These are phyloP conservation scores for Sclerotinia borealis DNA, from an alignment of 2,329 filamentous ascomycete genomes.

Conservation along the genomic window DNA sequence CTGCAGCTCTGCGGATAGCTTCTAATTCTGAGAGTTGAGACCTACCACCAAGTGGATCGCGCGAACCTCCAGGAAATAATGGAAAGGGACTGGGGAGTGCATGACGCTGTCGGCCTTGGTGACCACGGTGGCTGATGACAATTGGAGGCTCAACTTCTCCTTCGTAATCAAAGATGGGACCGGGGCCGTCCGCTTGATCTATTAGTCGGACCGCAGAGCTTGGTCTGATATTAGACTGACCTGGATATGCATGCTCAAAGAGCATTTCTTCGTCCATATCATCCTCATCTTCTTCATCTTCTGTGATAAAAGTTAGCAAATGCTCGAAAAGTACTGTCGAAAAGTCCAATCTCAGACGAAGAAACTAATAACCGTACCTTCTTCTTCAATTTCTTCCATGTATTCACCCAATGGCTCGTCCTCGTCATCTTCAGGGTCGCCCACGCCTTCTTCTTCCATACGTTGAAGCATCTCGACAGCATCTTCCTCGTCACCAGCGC, in stretches of 20 bases:
- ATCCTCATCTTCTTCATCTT: conserved; percentile 65
- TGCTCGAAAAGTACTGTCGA: background rate
- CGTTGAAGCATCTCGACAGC: conserved; percentile 34
- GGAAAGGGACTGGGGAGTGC: conserved; percentile 56
- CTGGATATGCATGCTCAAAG: conserved; percentile 50
- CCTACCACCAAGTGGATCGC: conserved; percentile 48
- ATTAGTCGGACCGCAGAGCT: conserved; percentile 8
- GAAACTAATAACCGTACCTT: conserved; percentile 35
- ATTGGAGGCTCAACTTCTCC: conserved; percentile 46
- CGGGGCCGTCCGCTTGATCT: conserved; percentile 21
- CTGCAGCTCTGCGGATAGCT: background rate
- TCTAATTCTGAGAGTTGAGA: conserved; percentile 21
- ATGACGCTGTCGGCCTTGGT: conserved; percentile 48
- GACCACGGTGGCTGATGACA: conserved; percentile 34
- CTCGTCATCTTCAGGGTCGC: conserved; percentile 42
- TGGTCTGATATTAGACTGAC: conserved; percentile 37
- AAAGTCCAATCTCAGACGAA: background rate
- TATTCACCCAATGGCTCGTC: conserved; percentile 42
- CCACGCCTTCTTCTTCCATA: conserved; percentile 36
- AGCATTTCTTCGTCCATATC: conserved; percentile 62
- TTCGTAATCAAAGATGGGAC: conserved; percentile 50
- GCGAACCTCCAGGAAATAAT: conserved; percentile 51
- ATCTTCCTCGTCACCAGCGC: conserved; percentile 23
- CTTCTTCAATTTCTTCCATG: conserved; percentile 56
- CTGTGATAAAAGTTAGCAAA: conserved; percentile 29